Evolutionary conservation across 2,329 filamentous ascomycete species (phyloP), one percentile per base, ranked within the genome.

Genomic region (Diaporthe eres): DNA sequence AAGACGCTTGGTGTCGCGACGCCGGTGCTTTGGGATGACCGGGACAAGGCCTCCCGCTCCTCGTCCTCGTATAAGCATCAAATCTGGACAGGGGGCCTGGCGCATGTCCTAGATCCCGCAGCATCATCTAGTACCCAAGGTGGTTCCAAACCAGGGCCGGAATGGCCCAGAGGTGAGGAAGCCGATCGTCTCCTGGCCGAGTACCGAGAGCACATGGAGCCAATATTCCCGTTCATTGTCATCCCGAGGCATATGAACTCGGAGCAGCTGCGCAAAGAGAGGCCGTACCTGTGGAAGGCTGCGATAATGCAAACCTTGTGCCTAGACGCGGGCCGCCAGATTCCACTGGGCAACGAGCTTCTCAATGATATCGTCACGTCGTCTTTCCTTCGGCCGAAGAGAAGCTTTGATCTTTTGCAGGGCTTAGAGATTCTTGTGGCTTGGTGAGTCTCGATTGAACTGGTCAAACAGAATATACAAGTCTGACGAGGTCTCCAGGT

Each of bases 231-330:
- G 12, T 89, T 89, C 76, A 85, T 87, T 12, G 77, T 86, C 19
- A 80, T 88, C 6, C 84, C 87, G 0, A 77, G 78, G 34, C 77
- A 82, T 60, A 78, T 87, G 78, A 80, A 79, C 4, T 82, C 86
- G 1, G 78, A 80, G 2, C 80, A 85, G 76, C 80, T 89, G 60
- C 82, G 82, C 37, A 79, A 80, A 37, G 76, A 83, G 75, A 81
- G 84, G 8, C 87, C 88, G 31, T 86, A 87, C 55, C 77, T 89
- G 55, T 90, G 87, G 87, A 88, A 88, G 78, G 86, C 84, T 5
- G 79, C 87, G 76, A 88, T 90, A 85, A 84, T 89, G 80, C 83
- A 83, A 67, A 81, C 83, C 25, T 83, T 81, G 74, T 83, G 87
- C 67, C 82, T 84, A 2, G 85, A 90, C 61, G 87, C 87, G 0